Conservation (phyloP, 768 basidiomycete species). For the Suillus bovinus region DNA sequence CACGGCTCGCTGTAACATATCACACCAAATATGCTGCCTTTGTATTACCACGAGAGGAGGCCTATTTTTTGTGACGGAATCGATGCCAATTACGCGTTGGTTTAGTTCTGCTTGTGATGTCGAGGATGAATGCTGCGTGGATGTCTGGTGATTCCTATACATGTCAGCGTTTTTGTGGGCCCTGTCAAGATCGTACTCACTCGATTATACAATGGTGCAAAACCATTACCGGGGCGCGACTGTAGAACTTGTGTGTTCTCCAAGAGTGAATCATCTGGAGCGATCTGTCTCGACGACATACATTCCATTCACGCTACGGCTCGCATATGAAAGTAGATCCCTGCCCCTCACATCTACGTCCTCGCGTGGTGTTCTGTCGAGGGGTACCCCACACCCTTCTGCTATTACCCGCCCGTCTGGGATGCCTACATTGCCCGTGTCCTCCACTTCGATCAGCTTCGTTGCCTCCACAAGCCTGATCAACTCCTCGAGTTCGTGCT, state of each 20-base stretch:
- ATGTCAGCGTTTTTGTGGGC: not conserved
- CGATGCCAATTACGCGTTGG: not conserved
- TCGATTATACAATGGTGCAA: not conserved
- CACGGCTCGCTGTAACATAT: conserved; percentile 50
- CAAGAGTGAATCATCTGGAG: conserved; percentile 17
- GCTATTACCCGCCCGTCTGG: conserved; percentile 47
- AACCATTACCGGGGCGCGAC: not conserved
- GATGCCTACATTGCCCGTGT: conserved; percentile 28
- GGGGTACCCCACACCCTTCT: conserved; percentile 36
- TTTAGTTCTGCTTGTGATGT: not conserved
- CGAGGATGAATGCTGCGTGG: not conserved
- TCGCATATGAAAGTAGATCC: conserved; percentile 51
- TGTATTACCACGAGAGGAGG: too few species aligned
- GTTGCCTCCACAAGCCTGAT: conserved; percentile 82
- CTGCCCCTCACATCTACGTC: conserved; percentile 38
- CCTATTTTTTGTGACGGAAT: not conserved
- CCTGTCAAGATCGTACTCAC: not conserved
- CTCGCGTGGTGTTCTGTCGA: conserved; percentile 18
- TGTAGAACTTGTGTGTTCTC: not conserved
- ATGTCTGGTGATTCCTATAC: not conserved
- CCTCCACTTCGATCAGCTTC: conserved; percentile 51
- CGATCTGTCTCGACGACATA: conserved; percentile 61
- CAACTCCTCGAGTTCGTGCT: conserved; percentile 66
- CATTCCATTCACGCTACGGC: conserved; percentile 46
- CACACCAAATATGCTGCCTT: conserved; percentile 11